Percentiles rank a stretch among this genome's conserved stretches.
Conservation (phyloP, 2,329 filamentous ascomycete species). For the Sporothrix brasiliensis region DNA sequence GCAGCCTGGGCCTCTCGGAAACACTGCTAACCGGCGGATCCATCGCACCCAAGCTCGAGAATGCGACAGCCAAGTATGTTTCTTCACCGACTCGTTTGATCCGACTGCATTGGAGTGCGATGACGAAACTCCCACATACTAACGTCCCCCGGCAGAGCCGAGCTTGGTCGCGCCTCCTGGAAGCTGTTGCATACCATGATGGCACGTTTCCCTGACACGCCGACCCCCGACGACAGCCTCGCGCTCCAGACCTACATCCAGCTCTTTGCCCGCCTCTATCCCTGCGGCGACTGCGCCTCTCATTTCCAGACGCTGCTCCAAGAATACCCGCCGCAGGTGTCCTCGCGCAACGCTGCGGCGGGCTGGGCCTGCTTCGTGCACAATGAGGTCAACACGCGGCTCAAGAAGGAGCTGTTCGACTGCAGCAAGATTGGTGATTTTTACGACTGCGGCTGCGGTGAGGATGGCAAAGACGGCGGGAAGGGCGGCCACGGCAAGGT, state of each 20-base stretch:
- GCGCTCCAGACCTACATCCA: slow-evolving; percentile 67
- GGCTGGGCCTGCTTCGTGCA: slow-evolving; percentile 71
- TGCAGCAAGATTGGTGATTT: slow-evolving; percentile 70
- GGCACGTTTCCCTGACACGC: slow-evolving; percentile 68
- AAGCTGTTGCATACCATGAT: slow-evolving; percentile 72
- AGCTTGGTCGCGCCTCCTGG: slow-evolving; percentile 70
- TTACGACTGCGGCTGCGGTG: slow-evolving; percentile 72
- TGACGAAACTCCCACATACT: neutral
- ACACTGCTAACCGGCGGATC: slow-evolving; percentile 65
- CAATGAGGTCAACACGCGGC: slow-evolving; percentile 66
- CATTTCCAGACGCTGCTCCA: slow-evolving; percentile 66
- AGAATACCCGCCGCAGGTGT: slow-evolving; percentile 67
- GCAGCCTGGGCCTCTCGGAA: slow-evolving; percentile 48
- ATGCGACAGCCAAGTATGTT: slow-evolving; percentile 74
- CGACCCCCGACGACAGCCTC: slow-evolving; percentile 62
- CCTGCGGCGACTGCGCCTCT: slow-evolving; percentile 68
- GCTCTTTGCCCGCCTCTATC: slow-evolving; percentile 69
- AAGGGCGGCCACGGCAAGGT: slow-evolving; percentile 35
- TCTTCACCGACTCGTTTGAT: neutral
- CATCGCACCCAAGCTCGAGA: slow-evolving; percentile 80
- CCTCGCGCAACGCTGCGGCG: slow-evolving; percentile 64
- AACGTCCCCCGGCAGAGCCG: slow-evolving; percentile 38
- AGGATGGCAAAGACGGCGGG: slow-evolving; percentile 56
- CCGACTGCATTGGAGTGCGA: neutral
- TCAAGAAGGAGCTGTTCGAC: slow-evolving; percentile 65